Percentiles rank a stretch among this genome's conserved stretches.
These are phyloP conservation scores for Gardenia jasminoides DNA, from an alignment of 257 asterid genomes.

Conservation along the genomic window DNA sequence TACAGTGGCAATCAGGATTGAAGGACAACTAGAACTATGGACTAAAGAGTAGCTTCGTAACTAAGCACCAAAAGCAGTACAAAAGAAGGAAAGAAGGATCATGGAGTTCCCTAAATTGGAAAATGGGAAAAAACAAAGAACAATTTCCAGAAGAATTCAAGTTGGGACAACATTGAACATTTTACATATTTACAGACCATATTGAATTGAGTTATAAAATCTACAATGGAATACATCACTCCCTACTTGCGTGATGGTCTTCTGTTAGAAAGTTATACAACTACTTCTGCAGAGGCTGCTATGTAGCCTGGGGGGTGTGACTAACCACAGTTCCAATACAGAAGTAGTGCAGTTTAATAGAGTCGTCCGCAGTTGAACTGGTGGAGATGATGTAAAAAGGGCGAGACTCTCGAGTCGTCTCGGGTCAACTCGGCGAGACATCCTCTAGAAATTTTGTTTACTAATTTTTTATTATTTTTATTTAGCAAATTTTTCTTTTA, in stretches of 20 bases:
- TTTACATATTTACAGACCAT: background rate
- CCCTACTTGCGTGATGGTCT: background rate
- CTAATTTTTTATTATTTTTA: too few species aligned
- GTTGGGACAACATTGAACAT: background rate
- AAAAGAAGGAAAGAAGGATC: background rate
- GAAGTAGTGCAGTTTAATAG: background rate
- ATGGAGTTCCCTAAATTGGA: background rate
- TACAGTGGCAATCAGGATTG: background rate
- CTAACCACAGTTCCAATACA: background rate
- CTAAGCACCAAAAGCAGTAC: background rate
- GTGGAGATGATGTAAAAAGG: background rate
- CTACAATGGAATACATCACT: conserved; percentile 1
- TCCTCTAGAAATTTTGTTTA: too few species aligned
- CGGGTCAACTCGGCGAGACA: too few species aligned
- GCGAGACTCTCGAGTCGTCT: too few species aligned
- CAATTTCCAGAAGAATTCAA: background rate
- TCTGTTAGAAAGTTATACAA: background rate
- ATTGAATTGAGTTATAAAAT: background rate
- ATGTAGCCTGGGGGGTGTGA: background rate
- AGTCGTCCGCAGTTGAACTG: background rate
- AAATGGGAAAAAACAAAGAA: background rate
- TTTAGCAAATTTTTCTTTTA: too few species aligned
- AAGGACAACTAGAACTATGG: background rate
- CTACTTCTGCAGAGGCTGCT: background rate
- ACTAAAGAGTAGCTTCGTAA: background rate